Evolutionary conservation across 1,139 yeast genomes (phyloP).

Genomic region (Eremothecium sinecaudum): DNA sequence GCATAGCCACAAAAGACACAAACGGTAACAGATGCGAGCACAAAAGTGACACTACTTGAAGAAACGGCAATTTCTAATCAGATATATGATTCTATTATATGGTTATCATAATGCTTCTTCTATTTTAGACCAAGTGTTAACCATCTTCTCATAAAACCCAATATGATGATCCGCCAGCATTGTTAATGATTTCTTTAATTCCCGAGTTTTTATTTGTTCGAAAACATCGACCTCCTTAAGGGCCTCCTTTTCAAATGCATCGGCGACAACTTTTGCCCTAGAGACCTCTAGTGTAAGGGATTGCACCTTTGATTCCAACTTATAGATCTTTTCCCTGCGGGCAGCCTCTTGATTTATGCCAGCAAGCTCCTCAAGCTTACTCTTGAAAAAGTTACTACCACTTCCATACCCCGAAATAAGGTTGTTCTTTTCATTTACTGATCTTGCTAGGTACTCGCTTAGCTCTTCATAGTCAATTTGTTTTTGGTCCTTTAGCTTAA

Average conservation of each 20-base stretch:
- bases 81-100: not conserved
- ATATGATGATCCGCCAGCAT: constrained; percentile 70
- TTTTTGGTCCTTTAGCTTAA: constrained; percentile 83
- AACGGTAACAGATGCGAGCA: constrained; percentile 1
- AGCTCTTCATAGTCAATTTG: constrained; percentile 84
- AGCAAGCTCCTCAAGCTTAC: constrained; percentile 49
- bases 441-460: constrained; percentile 64
- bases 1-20: constrained; percentile 6
- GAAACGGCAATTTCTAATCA: not conserved
- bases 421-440: constrained; percentile 55
- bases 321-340: constrained; percentile 42
- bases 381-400: constrained; percentile 40
- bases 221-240: constrained; percentile 70
- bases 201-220: constrained; percentile 70
- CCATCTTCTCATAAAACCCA: constrained; percentile 60
- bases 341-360: constrained; percentile 52
- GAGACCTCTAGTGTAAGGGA: constrained; percentile 49
- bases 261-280: constrained; percentile 60
- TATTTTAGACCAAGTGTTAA: constrained; percentile 61
- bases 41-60: not conserved
- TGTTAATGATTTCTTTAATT: constrained; percentile 61
- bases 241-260: constrained; percentile 57
- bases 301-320: constrained; percentile 48
- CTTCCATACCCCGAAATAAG: constrained; percentile 51
- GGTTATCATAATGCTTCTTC: constrained; percentile 31